Conservation (phyloP, 1,139 yeast genomes). For the Groenewaldozyma auringiensis region DNA sequence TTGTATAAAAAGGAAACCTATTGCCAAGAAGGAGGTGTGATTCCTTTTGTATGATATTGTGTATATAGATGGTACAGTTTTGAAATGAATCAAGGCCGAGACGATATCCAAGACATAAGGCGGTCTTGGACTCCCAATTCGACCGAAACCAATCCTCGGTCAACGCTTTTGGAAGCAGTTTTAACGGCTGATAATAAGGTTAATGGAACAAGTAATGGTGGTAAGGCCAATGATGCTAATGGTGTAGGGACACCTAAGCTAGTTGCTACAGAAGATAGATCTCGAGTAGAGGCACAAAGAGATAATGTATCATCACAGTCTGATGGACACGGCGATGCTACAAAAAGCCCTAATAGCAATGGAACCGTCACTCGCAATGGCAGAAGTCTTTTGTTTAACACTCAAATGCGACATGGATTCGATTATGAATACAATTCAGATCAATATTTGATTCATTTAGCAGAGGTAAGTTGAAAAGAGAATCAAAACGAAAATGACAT, state of each 20-base stretch:
- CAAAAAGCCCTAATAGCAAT: background rate
- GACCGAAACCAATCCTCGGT: constrained; percentile 1
- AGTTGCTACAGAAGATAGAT: too few species aligned
- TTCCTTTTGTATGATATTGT: too few species aligned
- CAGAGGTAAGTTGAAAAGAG: constrained; percentile 38
- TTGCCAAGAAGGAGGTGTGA: too few species aligned
- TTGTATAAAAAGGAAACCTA: too few species aligned
- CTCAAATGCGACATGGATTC: constrained; percentile 60
- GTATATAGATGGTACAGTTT: background rate
- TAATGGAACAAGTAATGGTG: constrained; percentile 2
- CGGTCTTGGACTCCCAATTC: constrained; percentile 3
- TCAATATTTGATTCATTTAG: constrained; percentile 56
- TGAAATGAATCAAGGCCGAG: background rate
- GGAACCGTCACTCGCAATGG: constrained; percentile 1
- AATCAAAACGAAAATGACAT: too few species aligned
- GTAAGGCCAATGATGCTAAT: constrained; percentile 1
- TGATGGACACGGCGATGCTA: constrained; percentile 1
- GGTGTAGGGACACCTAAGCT: too few species aligned
- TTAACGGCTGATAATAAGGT: constrained; percentile 2
- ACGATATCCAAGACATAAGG: background rate
- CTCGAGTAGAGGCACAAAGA: background rate
- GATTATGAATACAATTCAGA: constrained; percentile 59
- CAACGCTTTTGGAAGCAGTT: constrained; percentile 4
- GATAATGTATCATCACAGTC: background rate
- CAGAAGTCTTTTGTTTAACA: constrained; percentile 15